Evolutionary conservation across 208 protist genomes (phyloP).

Genomic region (Leishmania amazonensis): DNA sequence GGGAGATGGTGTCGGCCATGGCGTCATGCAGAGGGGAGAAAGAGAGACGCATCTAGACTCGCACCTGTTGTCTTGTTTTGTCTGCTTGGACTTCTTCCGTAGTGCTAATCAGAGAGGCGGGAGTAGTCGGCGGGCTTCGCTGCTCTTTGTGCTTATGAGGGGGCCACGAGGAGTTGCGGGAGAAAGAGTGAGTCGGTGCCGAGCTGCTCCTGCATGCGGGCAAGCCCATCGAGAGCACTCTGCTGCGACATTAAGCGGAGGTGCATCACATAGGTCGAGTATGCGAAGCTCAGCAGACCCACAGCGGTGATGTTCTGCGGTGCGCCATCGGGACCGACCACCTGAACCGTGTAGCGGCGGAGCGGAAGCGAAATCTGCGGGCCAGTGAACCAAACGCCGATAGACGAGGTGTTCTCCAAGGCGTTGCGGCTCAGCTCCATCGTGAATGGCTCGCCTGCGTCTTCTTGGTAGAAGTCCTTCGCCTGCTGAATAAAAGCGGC

Average conservation of each 20-base stretch:
- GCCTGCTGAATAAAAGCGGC: constrained; percentile 53
- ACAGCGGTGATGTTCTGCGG: constrained; percentile 56
- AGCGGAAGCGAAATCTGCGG: constrained; percentile 65
- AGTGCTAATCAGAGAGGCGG: neutral
- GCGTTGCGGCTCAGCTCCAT: constrained; percentile 38
- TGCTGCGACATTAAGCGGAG: constrained; percentile 49
- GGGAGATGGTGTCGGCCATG: neutral
- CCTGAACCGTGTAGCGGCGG: constrained; percentile 62
- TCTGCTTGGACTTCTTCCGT: neutral
- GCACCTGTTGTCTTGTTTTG: neutral
- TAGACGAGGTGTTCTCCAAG: constrained; percentile 69
- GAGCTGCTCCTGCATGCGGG: constrained; percentile 49
- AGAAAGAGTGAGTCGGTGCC: constrained; percentile 55
- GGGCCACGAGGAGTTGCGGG: constrained; percentile 48
- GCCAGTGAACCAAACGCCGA: constrained; percentile 75
- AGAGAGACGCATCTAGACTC: neutral
- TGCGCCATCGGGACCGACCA: constrained; percentile 34
- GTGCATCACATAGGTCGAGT: constrained; percentile 84
- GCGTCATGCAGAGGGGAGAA: neutral
- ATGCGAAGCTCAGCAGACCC: constrained; percentile 65
- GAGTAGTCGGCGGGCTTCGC: neutral
- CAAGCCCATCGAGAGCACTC: constrained; percentile 42
- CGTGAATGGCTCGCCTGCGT: constrained; percentile 16
- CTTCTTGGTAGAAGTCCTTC: constrained; percentile 38
- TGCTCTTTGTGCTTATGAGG: constrained; percentile 8